Conservation (phyloP, 2,329 filamentous ascomycete species). For the Juglanconis oblonga region DNA sequence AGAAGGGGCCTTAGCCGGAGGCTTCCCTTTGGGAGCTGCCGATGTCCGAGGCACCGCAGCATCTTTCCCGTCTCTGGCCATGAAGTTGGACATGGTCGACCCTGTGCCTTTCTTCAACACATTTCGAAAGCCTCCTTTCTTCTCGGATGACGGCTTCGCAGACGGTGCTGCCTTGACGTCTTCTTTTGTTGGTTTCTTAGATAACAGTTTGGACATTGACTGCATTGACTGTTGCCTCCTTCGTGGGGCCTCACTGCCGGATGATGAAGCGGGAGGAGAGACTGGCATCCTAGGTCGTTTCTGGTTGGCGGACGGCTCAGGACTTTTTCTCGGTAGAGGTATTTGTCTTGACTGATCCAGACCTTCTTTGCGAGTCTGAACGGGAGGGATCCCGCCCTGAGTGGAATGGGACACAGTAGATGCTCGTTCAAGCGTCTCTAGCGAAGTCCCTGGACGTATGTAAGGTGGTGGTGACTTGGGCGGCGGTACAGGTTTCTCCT, state of each 20-base stretch:
- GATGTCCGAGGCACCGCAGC: conserved; percentile 17
- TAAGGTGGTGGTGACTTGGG: conserved; percentile 19
- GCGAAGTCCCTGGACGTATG: neutral
- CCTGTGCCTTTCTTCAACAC: conserved; percentile 49
- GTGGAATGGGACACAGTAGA: neutral
- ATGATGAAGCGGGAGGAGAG: conserved; percentile 18
- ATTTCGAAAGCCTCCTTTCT: conserved; percentile 45
- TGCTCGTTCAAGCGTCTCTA: neutral
- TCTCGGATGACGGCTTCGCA: conserved; percentile 33
- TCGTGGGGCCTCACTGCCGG: conserved; percentile 18
- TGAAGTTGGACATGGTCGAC: conserved; percentile 45
- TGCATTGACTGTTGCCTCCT: conserved; percentile 23
- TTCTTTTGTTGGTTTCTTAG: conserved; percentile 28
- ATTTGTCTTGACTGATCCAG: conserved; percentile 20
- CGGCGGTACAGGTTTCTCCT: conserved; percentile 18
- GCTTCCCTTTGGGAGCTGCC: conserved; percentile 19
- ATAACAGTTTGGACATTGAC: conserved; percentile 24
- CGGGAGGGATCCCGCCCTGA: neutral
- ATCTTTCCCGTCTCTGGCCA: conserved; percentile 36
- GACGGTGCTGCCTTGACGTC: conserved; percentile 7
- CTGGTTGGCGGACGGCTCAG: conserved; percentile 42
- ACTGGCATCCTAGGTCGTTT: conserved; percentile 41
- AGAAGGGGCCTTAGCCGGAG: neutral
- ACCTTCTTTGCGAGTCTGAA: neutral
- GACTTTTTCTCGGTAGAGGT: conserved; percentile 22